Evolutionary conservation across 106 monocot species (phyloP).

Genomic region (Acorus gramineus): DNA sequence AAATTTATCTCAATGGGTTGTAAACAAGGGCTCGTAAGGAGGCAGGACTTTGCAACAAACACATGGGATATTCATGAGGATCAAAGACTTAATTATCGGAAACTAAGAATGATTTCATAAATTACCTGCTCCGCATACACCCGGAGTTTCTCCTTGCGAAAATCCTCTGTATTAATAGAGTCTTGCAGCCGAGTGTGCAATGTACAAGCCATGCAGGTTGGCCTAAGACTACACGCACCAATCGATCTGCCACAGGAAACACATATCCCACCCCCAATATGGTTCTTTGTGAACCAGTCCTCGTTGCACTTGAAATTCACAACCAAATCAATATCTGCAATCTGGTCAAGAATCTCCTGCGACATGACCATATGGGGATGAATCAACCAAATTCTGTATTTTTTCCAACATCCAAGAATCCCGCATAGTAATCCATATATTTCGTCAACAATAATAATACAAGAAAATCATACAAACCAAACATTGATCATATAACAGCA

Average conservation of each 20-base stretch:
- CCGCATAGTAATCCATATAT: no score
- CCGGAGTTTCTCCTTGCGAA: constrained; percentile 33
- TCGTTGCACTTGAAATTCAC: constrained; percentile 80
- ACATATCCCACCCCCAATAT: constrained; percentile 40
- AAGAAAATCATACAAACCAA: no score
- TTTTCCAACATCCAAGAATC: background rate
- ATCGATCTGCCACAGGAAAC: constrained; percentile 53
- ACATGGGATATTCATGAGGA: no score
- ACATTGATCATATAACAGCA: no score
- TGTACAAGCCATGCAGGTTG: constrained; percentile 23
- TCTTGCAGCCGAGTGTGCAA: constrained; percentile 28
- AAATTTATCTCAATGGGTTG: no score
- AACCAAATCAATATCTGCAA: constrained; percentile 80
- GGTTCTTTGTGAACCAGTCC: constrained; percentile 54
- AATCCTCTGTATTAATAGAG: constrained; percentile 26
- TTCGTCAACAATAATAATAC: no score
- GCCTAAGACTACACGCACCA: constrained; percentile 28
- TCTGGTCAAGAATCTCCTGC: constrained; percentile 89
- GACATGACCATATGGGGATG: background rate
- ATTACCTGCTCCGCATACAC: constrained; percentile 56
- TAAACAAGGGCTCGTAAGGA: no score
- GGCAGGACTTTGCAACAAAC: no score
- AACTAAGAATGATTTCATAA: no score
- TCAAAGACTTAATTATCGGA: no score
- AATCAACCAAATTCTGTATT: background rate